These are phyloP conservation scores for Dryas alaskensis DNA, from an alignment of 306 rosid species.

Conservation along the genomic window DNA sequence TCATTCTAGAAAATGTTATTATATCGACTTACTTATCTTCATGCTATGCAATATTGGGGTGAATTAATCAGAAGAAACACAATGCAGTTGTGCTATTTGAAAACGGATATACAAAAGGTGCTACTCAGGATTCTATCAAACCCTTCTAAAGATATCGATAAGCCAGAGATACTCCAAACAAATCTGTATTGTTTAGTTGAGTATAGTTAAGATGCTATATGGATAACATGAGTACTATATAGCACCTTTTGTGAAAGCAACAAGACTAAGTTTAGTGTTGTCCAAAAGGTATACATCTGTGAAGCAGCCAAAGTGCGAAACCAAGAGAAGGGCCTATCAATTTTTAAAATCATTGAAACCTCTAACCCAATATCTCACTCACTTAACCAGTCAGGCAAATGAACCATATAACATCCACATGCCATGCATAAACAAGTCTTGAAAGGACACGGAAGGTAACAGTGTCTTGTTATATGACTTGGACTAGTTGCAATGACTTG, in stretches of 20 bases:
- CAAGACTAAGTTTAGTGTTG: too few species aligned
- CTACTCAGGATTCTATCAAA: neutral
- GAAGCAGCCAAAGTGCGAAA: too few species aligned
- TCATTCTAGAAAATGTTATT: neutral
- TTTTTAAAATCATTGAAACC: too few species aligned
- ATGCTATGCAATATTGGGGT: neutral
- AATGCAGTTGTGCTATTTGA: neutral
- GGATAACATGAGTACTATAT: neutral
- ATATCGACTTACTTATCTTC: neutral
- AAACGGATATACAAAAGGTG: neutral
- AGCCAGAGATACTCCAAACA: too few species aligned
- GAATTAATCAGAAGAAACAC: too few species aligned
- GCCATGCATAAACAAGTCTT: neutral
- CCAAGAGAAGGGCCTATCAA: too few species aligned
- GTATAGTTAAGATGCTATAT: neutral
- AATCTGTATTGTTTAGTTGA: neutral
- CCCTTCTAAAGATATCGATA: neutral
- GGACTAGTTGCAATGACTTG: neutral
- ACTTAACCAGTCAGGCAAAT: too few species aligned
- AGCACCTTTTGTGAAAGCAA: neutral
- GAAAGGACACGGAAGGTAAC: neutral
- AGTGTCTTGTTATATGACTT: constrained; percentile 6
- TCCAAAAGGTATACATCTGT: too few species aligned
- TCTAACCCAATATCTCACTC: too few species aligned
- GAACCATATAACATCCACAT: too few species aligned